These are phyloP conservation scores for Didymella pinodella DNA, from an alignment of 2,329 filamentous ascomycete genomes.

Conservation along the genomic window DNA sequence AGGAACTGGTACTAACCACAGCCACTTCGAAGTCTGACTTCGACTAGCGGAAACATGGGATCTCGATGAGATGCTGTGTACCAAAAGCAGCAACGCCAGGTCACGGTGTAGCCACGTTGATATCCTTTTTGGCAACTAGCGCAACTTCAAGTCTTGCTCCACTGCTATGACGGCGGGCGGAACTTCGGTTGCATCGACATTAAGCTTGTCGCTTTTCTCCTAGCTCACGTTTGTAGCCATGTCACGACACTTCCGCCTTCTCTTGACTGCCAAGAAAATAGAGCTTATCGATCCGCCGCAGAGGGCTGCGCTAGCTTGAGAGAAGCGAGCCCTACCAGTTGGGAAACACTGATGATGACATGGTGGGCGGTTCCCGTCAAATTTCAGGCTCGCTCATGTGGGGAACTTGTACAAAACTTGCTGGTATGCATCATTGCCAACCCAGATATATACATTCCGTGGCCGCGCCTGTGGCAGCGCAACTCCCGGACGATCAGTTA, in stretches of 20 bases:
- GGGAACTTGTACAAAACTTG: neutral
- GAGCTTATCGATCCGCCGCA: neutral
- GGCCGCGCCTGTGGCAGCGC: neutral
- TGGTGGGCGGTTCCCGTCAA: neutral
- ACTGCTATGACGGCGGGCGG: neutral
- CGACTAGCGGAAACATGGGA: neutral
- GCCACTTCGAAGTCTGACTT: neutral
- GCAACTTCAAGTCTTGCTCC: neutral
- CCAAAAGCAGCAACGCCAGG: neutral
- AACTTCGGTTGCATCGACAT: neutral
- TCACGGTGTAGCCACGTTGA: neutral
- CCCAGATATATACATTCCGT: neutral
- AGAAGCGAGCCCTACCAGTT: neutral
- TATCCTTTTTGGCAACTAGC: neutral
- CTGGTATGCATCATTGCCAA: neutral
- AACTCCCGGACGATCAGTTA: neutral
- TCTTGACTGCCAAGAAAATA: conserved; percentile 13
- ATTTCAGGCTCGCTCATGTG: no score
- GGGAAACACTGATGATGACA: neutral
- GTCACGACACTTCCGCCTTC: conserved; percentile 1
- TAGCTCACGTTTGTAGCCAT: neutral
- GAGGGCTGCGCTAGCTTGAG: neutral
- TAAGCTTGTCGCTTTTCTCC: neutral
- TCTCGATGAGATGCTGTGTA: neutral
- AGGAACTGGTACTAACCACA: neutral